Conservation (phyloP, 2,329 filamentous ascomycete genomes). For the Nemania diffusa region DNA sequence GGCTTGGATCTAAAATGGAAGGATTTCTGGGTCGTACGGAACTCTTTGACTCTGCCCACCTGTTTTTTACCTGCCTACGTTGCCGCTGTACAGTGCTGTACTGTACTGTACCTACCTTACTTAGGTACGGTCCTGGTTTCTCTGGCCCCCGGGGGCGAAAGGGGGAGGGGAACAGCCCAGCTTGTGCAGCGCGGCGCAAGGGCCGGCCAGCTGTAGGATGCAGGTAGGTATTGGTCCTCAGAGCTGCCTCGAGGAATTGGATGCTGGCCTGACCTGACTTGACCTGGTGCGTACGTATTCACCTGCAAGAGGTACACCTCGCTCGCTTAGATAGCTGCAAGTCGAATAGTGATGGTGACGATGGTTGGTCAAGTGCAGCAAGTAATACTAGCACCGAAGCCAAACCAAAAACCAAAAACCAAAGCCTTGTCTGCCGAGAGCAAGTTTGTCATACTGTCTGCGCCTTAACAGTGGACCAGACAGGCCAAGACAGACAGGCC, state of each 20-base stretch:
- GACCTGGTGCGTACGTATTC: background rate
- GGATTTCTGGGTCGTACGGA: conserved; percentile 40
- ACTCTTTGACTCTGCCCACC: conserved; percentile 32
- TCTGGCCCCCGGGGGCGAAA: conserved; percentile 7
- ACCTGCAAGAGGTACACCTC: conserved; percentile 5
- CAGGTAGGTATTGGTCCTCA: background rate
- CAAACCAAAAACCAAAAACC: conserved; percentile 3
- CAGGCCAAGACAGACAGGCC: background rate
- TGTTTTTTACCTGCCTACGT: background rate
- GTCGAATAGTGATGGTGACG: conserved; percentile 5
- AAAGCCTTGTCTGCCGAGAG: conserved; percentile 1
- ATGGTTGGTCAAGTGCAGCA: background rate
- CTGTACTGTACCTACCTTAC: background rate
- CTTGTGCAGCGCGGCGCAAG: conserved; percentile 3
- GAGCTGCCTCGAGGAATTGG: background rate
- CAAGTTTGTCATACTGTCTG: conserved; percentile 21
- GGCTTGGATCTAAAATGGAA: conserved; percentile 27
- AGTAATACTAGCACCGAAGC: conserved; percentile 10
- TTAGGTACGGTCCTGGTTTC: conserved; percentile 6
- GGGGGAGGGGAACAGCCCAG: background rate
- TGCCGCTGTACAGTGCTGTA: background rate
- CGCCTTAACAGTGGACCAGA: conserved; percentile 4
- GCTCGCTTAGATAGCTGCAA: conserved; percentile 18
- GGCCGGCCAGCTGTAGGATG: background rate
- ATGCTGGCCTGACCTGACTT: background rate